phyloP scores from a whole-genome alignment of 345 rosid genomes.

The Rhodamnia argentea region DNA sequence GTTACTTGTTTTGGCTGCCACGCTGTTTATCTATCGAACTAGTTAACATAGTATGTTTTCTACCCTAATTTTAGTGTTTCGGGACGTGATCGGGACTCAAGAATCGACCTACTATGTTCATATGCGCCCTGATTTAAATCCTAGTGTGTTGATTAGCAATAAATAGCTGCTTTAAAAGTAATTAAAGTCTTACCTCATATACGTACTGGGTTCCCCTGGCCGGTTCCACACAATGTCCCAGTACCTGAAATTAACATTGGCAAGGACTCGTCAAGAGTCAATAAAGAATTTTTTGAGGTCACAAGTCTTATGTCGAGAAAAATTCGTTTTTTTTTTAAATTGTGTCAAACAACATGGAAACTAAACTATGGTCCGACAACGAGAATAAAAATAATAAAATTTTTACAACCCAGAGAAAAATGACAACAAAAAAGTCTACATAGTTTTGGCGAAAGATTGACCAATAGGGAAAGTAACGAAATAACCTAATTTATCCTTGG shows the following conservation, averaged over 20 bases:
- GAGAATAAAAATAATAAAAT: neutral
- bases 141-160: neutral
- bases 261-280: neutral
- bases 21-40: neutral
- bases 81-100: neutral
- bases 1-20: neutral
- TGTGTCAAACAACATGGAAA: neutral
- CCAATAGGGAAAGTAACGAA: neutral
- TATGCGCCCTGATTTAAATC: neutral
- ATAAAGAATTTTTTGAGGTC: neutral
- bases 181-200: neutral
- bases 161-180: neutral
- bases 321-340: neutral
- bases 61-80: neutral
- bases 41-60: neutral
- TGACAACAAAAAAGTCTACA: neutral
- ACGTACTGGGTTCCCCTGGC: neutral
- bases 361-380: neutral
- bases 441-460: neutral
- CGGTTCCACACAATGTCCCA: conserved; percentile 3
- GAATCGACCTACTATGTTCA: neutral
- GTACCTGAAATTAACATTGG: neutral
- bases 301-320: neutral
- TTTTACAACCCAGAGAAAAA: neutral
- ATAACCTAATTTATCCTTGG: neutral